Percentiles rank a stretch among this genome's conserved stretches.
phyloP scores from a whole-genome alignment of 768 basidiomycete genomes.

The Mycena rebaudengoi region DNA sequence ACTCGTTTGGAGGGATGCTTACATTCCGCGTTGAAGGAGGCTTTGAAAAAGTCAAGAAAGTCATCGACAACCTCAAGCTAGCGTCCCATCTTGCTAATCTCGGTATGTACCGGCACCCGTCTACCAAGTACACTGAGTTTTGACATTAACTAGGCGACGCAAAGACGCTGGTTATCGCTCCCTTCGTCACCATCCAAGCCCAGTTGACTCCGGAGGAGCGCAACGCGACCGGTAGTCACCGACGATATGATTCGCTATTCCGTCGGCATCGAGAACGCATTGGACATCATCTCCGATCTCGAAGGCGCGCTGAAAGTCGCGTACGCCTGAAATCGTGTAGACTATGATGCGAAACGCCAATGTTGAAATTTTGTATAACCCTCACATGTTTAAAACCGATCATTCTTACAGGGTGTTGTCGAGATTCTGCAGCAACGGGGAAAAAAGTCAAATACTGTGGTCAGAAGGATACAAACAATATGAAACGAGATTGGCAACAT shows the following conservation, averaged over 20 bases:
- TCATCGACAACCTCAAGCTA: constrained; percentile 51
- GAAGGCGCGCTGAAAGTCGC: too few species aligned
- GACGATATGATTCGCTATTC: constrained; percentile 58
- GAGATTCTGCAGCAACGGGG: too few species aligned
- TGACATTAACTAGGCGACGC: constrained; percentile 47
- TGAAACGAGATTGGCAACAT: too few species aligned
- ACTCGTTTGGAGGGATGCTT: constrained; percentile 74
- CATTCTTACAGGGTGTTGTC: too few species aligned
- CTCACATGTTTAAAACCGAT: too few species aligned
- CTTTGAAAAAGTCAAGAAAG: constrained; percentile 40
- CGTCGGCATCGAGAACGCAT: too few species aligned
- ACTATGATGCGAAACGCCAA: too few species aligned
- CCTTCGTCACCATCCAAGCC: constrained; percentile 66
- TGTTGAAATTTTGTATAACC: too few species aligned
- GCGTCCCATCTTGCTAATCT: constrained; percentile 47
- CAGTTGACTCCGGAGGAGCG: constrained; percentile 61
- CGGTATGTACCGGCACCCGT: constrained; percentile 19
- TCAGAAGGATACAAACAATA: too few species aligned
- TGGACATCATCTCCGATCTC: too few species aligned
- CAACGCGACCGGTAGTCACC: constrained; percentile 57
- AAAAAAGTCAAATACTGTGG: too few species aligned
- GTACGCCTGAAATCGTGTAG: too few species aligned
- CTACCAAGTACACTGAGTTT: neutral
- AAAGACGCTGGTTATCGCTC: constrained; percentile 71
- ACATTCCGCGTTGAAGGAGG: constrained; percentile 80